Conservation (phyloP, 1,139 yeast genomes). For the Nakaseomyces sp. region DNA sequence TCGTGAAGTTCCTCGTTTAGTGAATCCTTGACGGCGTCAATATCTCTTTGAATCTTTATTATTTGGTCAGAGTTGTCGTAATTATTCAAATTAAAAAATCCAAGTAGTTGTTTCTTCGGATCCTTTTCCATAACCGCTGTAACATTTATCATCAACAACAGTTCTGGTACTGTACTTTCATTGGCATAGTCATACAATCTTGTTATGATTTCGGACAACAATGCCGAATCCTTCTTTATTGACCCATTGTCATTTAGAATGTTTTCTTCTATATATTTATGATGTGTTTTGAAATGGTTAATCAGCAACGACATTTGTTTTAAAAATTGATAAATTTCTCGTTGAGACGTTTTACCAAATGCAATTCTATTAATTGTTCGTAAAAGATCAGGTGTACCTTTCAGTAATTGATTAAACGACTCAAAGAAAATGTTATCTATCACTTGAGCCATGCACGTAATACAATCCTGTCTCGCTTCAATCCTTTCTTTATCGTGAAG, state of each 20-base stretch:
- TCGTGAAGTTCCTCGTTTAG: slow-evolving; percentile 44
- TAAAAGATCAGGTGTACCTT: slow-evolving; percentile 55
- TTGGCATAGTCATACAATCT: slow-evolving; percentile 19
- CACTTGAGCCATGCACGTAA: slow-evolving; percentile 45
- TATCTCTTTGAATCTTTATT: slow-evolving; percentile 35
- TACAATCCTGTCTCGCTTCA: slow-evolving; percentile 52
- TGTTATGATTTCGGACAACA: slow-evolving; percentile 31
- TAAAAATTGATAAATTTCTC: slow-evolving; percentile 56
- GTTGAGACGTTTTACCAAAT: slow-evolving; percentile 55
- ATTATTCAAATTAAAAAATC: slow-evolving; percentile 44
- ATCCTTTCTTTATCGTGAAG: slow-evolving; percentile 36
- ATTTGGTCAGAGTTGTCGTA: slow-evolving; percentile 38
- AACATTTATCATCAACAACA: slow-evolving; percentile 48
- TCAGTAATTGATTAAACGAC: slow-evolving; percentile 39
- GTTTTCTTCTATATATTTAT: slow-evolving; percentile 21
- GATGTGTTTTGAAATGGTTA: slow-evolving; percentile 28
- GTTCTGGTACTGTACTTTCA: slow-evolving; percentile 21
- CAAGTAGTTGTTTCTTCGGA: slow-evolving; percentile 38
- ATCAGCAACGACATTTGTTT: slow-evolving; percentile 38
- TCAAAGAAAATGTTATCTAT: slow-evolving; percentile 46
- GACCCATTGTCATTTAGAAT: slow-evolving; percentile 19
- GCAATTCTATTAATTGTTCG: slow-evolving; percentile 58
- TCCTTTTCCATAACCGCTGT: slow-evolving; percentile 49
- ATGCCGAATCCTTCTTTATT: slow-evolving; percentile 24
- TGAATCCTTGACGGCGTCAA: slow-evolving; percentile 35